Evolutionary conservation across 2,329 filamentous ascomycete species (phyloP).

Genomic region (Verticillium nubilum): DNA sequence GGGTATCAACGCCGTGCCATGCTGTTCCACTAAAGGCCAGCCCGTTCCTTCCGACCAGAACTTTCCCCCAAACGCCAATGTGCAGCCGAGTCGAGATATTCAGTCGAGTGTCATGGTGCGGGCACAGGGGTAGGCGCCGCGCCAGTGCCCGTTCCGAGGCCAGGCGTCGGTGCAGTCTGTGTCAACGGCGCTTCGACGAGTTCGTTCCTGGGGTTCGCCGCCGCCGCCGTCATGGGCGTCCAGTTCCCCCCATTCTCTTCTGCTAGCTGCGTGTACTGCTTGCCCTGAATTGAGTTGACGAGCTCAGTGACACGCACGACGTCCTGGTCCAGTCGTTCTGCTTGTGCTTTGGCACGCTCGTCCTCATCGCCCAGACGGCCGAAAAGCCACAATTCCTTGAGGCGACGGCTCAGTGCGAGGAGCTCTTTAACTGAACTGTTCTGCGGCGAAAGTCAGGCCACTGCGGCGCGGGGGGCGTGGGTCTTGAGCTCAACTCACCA

Average conservation of each 20-base stretch:
- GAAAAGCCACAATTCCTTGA: conserved; percentile 42
- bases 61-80: neutral
- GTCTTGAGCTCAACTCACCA: conserved; percentile 19
- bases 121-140: neutral
- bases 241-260: conserved; percentile 29
- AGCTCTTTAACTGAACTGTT: conserved; percentile 39
- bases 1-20: neutral
- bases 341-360: conserved; percentile 25
- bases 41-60: neutral
- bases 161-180: neutral
- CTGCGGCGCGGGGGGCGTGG: too few relatives aligned
- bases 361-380: conserved; percentile 34
- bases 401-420: conserved; percentile 33
- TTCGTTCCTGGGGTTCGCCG: conserved; percentile 3
- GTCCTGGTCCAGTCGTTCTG: conserved; percentile 29
- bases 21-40: too few relatives aligned
- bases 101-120: neutral
- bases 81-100: neutral
- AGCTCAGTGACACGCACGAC: conserved; percentile 27
- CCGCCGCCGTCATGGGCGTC: conserved; percentile 20
- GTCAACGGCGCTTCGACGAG: neutral
- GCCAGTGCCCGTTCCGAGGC: neutral
- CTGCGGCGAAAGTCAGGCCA: conserved; percentile 12
- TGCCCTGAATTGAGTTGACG: conserved; percentile 27
- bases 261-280: conserved; percentile 26